Percentiles rank a stretch among this genome's conserved stretches.
Conservation (phyloP, 352 stramenopile species). For the Globisporangium irregulare region DNA sequence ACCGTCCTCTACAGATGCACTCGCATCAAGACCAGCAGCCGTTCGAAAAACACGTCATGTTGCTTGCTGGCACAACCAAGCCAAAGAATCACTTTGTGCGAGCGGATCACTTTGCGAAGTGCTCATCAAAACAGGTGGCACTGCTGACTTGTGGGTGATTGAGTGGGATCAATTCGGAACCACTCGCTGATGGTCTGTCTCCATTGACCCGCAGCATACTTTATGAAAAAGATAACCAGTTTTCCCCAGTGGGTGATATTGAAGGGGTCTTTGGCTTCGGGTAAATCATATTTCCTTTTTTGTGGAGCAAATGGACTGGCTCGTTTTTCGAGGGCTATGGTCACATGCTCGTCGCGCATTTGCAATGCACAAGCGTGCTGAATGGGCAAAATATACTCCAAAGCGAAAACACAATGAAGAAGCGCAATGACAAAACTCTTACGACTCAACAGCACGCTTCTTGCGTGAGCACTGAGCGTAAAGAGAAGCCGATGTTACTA, state of each 20-base stretch:
- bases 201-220: background rate
- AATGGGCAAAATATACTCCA: background rate
- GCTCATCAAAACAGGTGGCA: background rate
- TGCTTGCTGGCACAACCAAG: background rate
- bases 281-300: background rate
- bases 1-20: background rate
- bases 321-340: background rate
- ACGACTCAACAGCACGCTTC: too few species aligned
- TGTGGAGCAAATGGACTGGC: background rate
- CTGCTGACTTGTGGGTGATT: slow-evolving; percentile 1
- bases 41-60: background rate
- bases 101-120: background rate
- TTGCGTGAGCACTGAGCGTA: too few species aligned
- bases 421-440: too few species aligned
- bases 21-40: background rate
- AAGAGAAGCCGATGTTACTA: too few species aligned
- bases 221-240: background rate
- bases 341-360: background rate
- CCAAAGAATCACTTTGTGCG: background rate
- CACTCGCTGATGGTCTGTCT: background rate
- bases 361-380: background rate
- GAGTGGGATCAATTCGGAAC: background rate
- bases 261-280: background rate
- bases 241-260: background rate
- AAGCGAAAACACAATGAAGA: too few species aligned